Evolutionary conservation across 441 rosid genomes (phyloP), one percentile per base, ranked within the genome.

Genomic region (Biscutella laevigata): DNA sequence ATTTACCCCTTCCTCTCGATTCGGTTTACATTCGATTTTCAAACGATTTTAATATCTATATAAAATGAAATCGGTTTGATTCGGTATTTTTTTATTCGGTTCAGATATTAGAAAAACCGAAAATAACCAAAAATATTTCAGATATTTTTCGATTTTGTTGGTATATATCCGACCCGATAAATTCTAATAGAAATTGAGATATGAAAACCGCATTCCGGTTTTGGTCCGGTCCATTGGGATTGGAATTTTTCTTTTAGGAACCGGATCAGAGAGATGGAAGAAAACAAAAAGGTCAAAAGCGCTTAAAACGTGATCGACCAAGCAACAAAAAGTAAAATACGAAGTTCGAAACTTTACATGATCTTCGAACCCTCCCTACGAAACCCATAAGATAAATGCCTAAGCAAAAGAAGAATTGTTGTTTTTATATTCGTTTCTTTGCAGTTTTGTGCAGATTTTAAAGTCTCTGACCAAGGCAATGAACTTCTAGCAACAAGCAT

Each of bases 301-400:
- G 8, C 38, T 58, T 28, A 48, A 36, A 36, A 36, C 33, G 54
- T 35, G 54, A 53, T n/a, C 21, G 15, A 53, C 40, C 38, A 53
- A 53, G 40, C 9, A 10, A 10, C 12, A n/a, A 35, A 21, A 52
- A 7, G 37, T 35, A 11, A 44, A 62, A 28, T 40, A 27, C 5
- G 53, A 44, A 44, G 26, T 40, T 43, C 26, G 12, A 53, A 28
- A 24, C 43, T 24, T 32, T 16, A 49, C 58, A 60, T 49, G 48
- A 35, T 27, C 57, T 59, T 42, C 30, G 28, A 49, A 33, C 16
- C 38, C 5, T 26, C 33, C 14, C 12, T 37, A 38, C 16, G 38
- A 59, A 41, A 12, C 8, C 4, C 21, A 28, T 28, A 20, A 37
- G 16, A 44, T 49, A 6, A 60, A 20, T 36, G 48, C 42, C 42